Evolutionary conservation across 768 basidiomycete genomes (phyloP).

Genomic region (Leccinum disarticulatum): DNA sequence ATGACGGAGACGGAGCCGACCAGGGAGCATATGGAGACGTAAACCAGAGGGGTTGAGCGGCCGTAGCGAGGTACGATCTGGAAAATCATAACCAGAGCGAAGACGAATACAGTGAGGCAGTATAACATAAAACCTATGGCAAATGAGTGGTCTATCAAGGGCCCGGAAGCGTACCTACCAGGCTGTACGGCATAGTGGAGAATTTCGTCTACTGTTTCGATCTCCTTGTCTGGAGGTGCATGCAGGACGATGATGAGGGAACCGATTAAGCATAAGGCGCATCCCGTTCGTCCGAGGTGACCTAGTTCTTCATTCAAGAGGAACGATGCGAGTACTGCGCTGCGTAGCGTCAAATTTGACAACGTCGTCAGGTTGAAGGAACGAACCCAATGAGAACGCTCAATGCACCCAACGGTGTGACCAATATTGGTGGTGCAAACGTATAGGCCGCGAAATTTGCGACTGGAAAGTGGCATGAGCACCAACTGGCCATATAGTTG

Average conservation of each 20-base stretch:
- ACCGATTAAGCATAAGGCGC: constrained; percentile 79
- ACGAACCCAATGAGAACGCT: constrained; percentile 94
- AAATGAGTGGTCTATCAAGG: constrained; percentile 9
- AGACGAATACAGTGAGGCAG: constrained; percentile 79
- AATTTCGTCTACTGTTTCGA: constrained; percentile 92
- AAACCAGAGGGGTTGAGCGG: constrained; percentile 83
- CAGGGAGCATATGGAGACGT: constrained; percentile 94
- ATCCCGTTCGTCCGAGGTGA: constrained; percentile 86
- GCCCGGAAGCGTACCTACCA: constrained; percentile 47
- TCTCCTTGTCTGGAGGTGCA: constrained; percentile 92
- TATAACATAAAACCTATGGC: constrained; percentile 86
- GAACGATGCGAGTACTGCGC: constrained; percentile 92
- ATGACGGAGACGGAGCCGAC: constrained; percentile 97
- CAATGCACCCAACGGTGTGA: constrained; percentile 96
- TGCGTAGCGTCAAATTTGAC: constrained; percentile 34
- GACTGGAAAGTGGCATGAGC: constrained; percentile 39
- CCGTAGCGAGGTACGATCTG: constrained; percentile 82
- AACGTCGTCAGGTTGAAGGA: background rate
- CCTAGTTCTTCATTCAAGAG: constrained; percentile 92
- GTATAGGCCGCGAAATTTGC: constrained; percentile 96
- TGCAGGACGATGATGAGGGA: constrained; percentile 95
- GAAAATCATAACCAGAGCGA: constrained; percentile 86
- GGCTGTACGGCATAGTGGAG: constrained; percentile 91
- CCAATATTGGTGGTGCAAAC: constrained; percentile 95
- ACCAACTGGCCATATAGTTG: background rate